Percentiles rank a stretch among this genome's conserved stretches.
Evolutionary conservation across 192 early-diverging fungal species (phyloP).

Genomic region (Phycomyces nitens): DNA sequence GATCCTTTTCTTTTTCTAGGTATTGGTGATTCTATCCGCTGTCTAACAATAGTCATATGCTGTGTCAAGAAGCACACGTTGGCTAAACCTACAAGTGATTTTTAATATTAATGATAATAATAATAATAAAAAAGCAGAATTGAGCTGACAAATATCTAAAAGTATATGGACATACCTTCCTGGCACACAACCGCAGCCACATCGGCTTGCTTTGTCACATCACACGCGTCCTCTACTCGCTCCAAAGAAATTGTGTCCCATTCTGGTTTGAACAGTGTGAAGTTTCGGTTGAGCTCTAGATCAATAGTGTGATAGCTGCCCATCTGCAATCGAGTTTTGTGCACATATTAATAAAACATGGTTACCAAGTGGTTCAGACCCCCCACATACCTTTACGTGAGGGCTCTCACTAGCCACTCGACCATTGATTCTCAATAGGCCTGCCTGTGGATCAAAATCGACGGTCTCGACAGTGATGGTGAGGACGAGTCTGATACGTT

Average conservation of each 20-base stretch:
- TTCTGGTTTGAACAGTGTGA: slow-evolving; percentile 82
- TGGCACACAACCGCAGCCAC: slow-evolving; percentile 90
- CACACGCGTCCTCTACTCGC: slow-evolving; percentile 83
- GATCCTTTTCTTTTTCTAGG: slow-evolving; percentile 93
- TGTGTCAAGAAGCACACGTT: slow-evolving; percentile 91
- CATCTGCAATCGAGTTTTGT: slow-evolving; percentile 45
- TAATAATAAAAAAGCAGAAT: no score
- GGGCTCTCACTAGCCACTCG: slow-evolving; percentile 83
- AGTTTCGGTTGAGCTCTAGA: slow-evolving; percentile 83
- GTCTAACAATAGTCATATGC: slow-evolving; percentile 93
- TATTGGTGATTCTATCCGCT: slow-evolving; percentile 86
- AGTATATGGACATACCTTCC: slow-evolving; percentile 41
- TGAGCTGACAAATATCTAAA: no score
- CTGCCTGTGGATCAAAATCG: slow-evolving; percentile 87
- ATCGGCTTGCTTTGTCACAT: slow-evolving; percentile 86
- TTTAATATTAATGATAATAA: neutral
- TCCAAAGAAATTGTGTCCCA: slow-evolving; percentile 95
- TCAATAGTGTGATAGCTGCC: slow-evolving; percentile 94
- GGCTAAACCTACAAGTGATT: slow-evolving; percentile 76
- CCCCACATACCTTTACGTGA: slow-evolving; percentile 71
- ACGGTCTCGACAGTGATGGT: slow-evolving; percentile 83
- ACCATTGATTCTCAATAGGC: slow-evolving; percentile 84
- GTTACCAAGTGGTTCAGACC: no score
- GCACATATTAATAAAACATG: slow-evolving; percentile 6
- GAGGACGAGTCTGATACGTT: slow-evolving; percentile 73